Base-by-base conservation (phyloP, 1,284 basidiomycete species). In the Phellopilus nigrolimitatus region DNA sequence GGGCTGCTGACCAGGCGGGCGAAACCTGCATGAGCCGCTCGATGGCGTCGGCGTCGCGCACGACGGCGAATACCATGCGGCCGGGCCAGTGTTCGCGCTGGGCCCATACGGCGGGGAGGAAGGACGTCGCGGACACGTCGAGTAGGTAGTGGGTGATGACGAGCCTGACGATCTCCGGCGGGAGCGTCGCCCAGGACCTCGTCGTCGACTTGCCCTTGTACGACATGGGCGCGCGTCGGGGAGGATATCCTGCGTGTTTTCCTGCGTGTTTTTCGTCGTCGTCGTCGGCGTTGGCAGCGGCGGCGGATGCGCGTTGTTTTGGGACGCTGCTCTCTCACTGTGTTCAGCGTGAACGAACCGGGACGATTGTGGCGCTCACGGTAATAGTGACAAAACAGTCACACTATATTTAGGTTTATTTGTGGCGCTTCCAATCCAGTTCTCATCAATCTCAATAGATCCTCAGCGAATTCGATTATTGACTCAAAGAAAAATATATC, bases 151-250 rank as follows among this genome's bases (percentile, higher is more conserved):
- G 71, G 0, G 80, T 82, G 2, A 79, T 75, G 66, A 88, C 80
- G 51, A 78, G 66, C 58, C 80, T 76, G 64, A 88, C 69, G 61
- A 88, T 73, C 64, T 88, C 84, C 43, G 76, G 72, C 3, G 84
- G 84, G 10, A 88, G 68, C 60, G 86, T 75, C 15, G 75, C 73
- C 84, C 84, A 88, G 33, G 80, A 84, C 65, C 81, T 72, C 59
- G 77, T 70, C 12, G 78, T 73, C 12, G 71, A 68, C 66, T 87
- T 87, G 50, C 84, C 84, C 64, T 87, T 87, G 69, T 78, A 79
- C 13, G 34, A 21, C 53, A 49, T 54, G 28, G 10, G 47, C 28
- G 2, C 36, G 19, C 12, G 15, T 36, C 33, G n/a, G 34, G 3
- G 13, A 8, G 10, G 12, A 15, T 7, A 15, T 37, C n/a, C n/a